These are phyloP conservation scores for Ogataea zsoltii DNA, from an alignment of 805 yeast species.

Conservation along the genomic window DNA sequence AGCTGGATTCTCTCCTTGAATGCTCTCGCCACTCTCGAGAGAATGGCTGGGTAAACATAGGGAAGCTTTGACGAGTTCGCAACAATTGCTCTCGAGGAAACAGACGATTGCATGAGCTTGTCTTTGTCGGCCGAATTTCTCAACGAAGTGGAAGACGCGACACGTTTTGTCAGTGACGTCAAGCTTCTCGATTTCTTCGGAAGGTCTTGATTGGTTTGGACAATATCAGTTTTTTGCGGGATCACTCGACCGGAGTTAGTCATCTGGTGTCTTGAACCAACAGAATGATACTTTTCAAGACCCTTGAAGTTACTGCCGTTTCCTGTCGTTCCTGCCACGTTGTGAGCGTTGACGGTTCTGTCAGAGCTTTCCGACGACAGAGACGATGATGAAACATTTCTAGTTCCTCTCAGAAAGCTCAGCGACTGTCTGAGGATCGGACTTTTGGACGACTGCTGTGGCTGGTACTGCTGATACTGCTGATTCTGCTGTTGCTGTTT, in stretches of 20 bases:
- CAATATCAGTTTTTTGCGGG: constrained; percentile 47
- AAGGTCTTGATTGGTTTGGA: constrained; percentile 18
- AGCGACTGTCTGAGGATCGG: constrained; percentile 42
- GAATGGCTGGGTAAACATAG: constrained; percentile 82
- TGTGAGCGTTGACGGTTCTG: not conserved
- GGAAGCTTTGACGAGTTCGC: constrained; percentile 57
- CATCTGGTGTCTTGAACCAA: constrained; percentile 35
- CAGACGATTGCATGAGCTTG: constrained; percentile 29
- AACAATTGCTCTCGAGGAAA: constrained; percentile 47
- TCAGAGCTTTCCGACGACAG: constrained; percentile 21
- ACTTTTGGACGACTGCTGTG: constrained; percentile 24
- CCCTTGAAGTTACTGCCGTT: constrained; percentile 14
- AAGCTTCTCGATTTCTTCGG: constrained; percentile 50
- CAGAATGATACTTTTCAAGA: constrained; percentile 37
- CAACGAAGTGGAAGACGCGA: constrained; percentile 35
- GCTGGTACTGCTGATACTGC: constrained; percentile 3
- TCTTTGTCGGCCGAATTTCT: constrained; percentile 34
- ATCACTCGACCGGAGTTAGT: constrained; percentile 45
- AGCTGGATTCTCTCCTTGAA: constrained; percentile 70
- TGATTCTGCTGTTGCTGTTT: constrained; percentile 7
- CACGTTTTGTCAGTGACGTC: constrained; percentile 43
- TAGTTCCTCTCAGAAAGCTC: constrained; percentile 34
- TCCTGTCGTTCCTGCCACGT: constrained; percentile 10
- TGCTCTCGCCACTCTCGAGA: constrained; percentile 79
- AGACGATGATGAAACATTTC: constrained; percentile 27